These are phyloP conservation scores for Populus alba DNA, from an alignment of 345 rosid genomes.

Conservation along the genomic window DNA sequence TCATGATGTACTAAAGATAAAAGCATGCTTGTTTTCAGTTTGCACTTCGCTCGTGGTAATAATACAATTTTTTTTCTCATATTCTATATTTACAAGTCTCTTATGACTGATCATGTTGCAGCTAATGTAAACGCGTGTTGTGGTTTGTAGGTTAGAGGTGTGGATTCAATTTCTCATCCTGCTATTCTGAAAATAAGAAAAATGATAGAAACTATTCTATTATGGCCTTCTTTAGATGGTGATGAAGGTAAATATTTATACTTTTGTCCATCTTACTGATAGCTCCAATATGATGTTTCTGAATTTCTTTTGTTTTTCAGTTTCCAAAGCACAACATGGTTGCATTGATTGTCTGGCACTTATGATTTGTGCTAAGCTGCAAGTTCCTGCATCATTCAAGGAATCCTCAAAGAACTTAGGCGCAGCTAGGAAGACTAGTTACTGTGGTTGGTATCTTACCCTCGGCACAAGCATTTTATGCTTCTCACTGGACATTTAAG, in stretches of 20 bases:
- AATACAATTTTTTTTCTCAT: slow-evolving; percentile 13
- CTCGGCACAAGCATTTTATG: background rate
- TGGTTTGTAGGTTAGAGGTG: slow-evolving; percentile 54
- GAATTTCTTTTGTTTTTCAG: slow-evolving; percentile 34
- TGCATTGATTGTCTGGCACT: slow-evolving; percentile 88
- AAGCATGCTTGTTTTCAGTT: slow-evolving; percentile 76
- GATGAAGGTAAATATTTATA: slow-evolving; percentile 55
- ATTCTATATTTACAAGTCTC: slow-evolving; percentile 12
- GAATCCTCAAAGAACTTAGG: slow-evolving; percentile 25
- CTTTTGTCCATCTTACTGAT: slow-evolving; percentile 3
- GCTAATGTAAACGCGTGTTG: slow-evolving; percentile 19
- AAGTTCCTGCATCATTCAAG: slow-evolving; percentile 41
- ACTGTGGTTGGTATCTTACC: slow-evolving; percentile 33
- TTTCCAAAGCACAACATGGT: slow-evolving; percentile 88
- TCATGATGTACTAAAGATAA: slow-evolving; percentile 55
- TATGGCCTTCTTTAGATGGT: slow-evolving; percentile 73
- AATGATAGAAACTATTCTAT: slow-evolving; percentile 47
- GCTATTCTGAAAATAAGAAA: slow-evolving; percentile 48
- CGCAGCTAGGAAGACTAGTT: slow-evolving; percentile 25
- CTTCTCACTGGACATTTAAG: background rate
- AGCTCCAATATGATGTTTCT: slow-evolving; percentile 8
- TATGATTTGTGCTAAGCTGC: slow-evolving; percentile 70
- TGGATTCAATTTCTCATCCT: slow-evolving; percentile 50
- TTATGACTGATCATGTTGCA: slow-evolving; percentile 6
- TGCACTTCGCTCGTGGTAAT: slow-evolving; percentile 81